Evolutionary conservation across 805 yeast genomes (phyloP), one percentile per base, ranked within the genome.

Genomic region (Lachancea thermotolerans): DNA sequence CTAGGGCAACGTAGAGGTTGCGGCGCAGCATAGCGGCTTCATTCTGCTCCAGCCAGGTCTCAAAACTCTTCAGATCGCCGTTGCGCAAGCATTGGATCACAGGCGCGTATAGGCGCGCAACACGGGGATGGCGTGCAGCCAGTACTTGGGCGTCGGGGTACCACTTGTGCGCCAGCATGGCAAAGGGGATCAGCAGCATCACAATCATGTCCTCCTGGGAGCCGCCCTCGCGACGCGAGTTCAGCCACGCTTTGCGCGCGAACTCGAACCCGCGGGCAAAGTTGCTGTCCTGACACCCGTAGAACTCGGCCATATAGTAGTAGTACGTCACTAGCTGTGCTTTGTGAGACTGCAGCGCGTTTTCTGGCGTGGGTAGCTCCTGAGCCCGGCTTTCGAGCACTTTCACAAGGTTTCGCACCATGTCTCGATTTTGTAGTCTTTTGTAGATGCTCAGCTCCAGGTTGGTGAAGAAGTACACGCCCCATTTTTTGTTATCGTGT

Each of bases 371-470:
- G 0, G 91, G 91, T 38, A 84, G 63, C 39, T 75, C 75, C 21
- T 40, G 16, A 21, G 15, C 39, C 7, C 46, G 42, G 30, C 46
- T 43, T 12, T 69, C 71, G 30, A 86, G 65, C 1, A 85, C 95
- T 58, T 80, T 81, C 47, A 85, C 81, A 49, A 87, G 71, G 41
- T 85, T 82, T 53, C 79, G 79, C 30, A 91, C 88, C 60, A 87
- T 72, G 53, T 87, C 88, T 34, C 75, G 69, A 56, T 84, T 85
- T 37, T 75, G 72, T 51, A 87, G 67, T 53, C 71, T 71, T 68
- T 81, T 79, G 64, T 86, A 88, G 18, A 84, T 71, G 53, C 77
- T 78, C 61, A 87, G 79, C 47, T 88, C 74, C 44, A 80, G 74
- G 34, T 82, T 81, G 15, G 85, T 75, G 59, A 87, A 82, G 62